These are phyloP conservation scores for Wickerhamiella alocasiicola DNA, from an alignment of 805 yeast genomes.

Conservation along the genomic window DNA sequence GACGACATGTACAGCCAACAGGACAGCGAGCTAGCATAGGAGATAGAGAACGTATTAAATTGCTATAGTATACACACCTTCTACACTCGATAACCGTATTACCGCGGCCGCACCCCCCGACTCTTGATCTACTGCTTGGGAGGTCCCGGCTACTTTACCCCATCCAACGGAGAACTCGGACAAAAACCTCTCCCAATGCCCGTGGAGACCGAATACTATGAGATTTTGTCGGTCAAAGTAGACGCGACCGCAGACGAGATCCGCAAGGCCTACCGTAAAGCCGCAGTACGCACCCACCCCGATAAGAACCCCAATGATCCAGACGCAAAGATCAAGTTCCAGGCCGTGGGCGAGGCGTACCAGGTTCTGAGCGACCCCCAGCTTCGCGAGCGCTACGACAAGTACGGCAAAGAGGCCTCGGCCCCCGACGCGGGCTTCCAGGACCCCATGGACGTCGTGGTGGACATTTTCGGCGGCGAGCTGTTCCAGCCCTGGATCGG, in stretches of 20 bases:
- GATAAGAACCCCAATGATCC: slow-evolving; percentile 96
- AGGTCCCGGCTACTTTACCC: no score
- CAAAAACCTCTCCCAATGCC: no score
- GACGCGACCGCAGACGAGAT: slow-evolving; percentile 71
- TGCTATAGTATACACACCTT: neutral
- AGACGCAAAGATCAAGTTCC: slow-evolving; percentile 76
- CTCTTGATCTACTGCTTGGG: neutral
- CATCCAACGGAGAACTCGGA: neutral
- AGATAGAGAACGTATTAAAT: no score
- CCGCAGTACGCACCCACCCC: slow-evolving; percentile 84
- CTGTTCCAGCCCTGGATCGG: slow-evolving; percentile 83
- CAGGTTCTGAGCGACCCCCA: slow-evolving; percentile 61
- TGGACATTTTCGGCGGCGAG: slow-evolving; percentile 81
- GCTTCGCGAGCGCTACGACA: slow-evolving; percentile 63
- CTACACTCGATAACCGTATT: neutral
- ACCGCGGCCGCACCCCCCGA: neutral
- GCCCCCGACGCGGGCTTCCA: slow-evolving; percentile 57
- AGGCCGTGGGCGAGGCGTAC: slow-evolving; percentile 46
- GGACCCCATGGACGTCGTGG: slow-evolving; percentile 79
- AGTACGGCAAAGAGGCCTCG: slow-evolving; percentile 68
- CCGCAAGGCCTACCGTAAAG: slow-evolving; percentile 85
- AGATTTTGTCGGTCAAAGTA: slow-evolving; percentile 52
- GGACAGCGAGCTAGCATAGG: no score
- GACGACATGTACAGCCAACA: no score
- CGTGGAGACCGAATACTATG: slow-evolving; percentile 79